Evolutionary conservation across 306 rosid species (phyloP).

Genomic region (Pterocarpus macrocarpus): DNA sequence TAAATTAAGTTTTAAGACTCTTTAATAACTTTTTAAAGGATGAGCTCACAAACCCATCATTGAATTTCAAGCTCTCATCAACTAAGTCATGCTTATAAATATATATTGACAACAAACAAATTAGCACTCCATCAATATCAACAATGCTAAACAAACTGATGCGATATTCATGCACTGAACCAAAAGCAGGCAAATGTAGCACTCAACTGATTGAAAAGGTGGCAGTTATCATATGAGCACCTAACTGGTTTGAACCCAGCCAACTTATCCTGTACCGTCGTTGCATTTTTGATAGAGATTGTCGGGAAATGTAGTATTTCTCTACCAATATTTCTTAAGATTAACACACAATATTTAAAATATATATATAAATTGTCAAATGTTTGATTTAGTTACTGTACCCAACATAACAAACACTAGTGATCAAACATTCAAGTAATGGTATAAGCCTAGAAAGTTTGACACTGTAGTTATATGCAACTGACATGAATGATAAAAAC

Average conservation of each 20-base stretch:
- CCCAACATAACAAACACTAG: constrained; percentile 11
- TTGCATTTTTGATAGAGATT: constrained; percentile 7
- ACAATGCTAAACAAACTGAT: background rate
- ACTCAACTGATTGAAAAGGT: background rate
- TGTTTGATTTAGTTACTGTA: constrained; percentile 28
- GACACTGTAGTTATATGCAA: constrained; percentile 8
- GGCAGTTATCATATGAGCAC: constrained; percentile 9
- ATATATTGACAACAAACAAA: background rate
- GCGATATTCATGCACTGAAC: constrained; percentile 9
- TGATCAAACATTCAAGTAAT: background rate
- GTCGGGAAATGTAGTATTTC: constrained; percentile 12
- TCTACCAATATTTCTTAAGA: constrained; percentile 28
- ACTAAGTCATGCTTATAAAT: background rate
- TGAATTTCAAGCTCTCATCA: background rate
- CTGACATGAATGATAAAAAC: constrained; percentile 26
- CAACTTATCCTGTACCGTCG: constrained; percentile 23
- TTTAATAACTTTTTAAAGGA: background rate
- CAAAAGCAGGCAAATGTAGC: constrained; percentile 18
- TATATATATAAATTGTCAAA: constrained; percentile 12
- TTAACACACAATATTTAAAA: constrained; percentile 20
- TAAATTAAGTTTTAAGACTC: background rate
- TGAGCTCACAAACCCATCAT: background rate
- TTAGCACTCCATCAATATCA: background rate
- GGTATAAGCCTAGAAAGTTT: background rate
- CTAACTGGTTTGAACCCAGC: background rate